Conservation (phyloP, 306 rosid genomes). For the Trifolium subterraneum region DNA sequence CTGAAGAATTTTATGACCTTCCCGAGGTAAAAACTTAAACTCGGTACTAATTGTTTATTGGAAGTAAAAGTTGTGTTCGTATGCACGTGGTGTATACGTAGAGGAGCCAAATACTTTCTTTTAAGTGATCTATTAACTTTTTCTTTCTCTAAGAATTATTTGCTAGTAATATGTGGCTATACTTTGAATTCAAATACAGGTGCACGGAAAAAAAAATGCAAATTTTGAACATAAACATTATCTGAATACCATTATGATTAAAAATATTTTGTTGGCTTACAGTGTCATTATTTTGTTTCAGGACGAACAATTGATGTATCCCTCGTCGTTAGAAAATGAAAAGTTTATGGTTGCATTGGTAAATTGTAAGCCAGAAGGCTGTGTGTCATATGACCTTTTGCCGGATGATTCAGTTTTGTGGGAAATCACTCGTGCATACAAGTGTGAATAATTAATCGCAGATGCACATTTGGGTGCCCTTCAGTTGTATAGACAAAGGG, state of each 20-base stretch:
- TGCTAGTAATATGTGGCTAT: no score
- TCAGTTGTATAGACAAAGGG: background rate
- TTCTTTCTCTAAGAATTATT: no score
- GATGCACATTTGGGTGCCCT: background rate
- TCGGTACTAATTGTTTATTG: conserved; percentile 15
- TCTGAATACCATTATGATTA: background rate
- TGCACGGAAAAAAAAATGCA: no score
- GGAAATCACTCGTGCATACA: conserved; percentile 90
- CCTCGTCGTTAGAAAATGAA: conserved; percentile 74
- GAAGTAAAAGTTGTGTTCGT: conserved; percentile 3
- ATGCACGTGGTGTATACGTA: background rate
- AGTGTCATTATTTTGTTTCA: conserved; percentile 39
- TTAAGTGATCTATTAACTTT: no score
- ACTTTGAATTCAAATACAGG: no score
- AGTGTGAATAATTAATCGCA: conserved; percentile 52
- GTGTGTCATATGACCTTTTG: conserved; percentile 41
- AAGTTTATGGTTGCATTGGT: conserved; percentile 83
- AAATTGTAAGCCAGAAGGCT: conserved; percentile 50
- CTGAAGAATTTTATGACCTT: conserved; percentile 79
- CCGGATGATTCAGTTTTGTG: conserved; percentile 58
- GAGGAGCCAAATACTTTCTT: no score
- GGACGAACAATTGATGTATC: conserved; percentile 93
- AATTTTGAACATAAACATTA: background rate
- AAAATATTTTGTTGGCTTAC: background rate
- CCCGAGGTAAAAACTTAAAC: conserved; percentile 71